Evolutionary conservation across 2,329 filamentous ascomycete genomes (phyloP), one percentile per base, ranked within the genome.

Genomic region (Curvularia lunata): DNA sequence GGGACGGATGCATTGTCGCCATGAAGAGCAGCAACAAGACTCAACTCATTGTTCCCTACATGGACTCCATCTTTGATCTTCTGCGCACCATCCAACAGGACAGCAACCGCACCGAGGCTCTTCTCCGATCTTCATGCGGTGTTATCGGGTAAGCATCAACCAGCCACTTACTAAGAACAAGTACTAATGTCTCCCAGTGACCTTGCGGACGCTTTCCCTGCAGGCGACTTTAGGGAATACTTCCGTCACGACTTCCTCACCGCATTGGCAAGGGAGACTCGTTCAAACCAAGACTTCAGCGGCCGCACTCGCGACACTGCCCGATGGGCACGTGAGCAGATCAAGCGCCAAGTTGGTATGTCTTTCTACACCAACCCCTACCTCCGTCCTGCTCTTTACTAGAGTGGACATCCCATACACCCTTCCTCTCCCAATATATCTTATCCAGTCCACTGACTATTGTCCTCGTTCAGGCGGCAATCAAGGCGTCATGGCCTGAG

Each of bases 291-390:
- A 68, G 93, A 98, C 46, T 97, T 91, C 81, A 85, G 88, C 68
- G 74, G 85, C 27, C 90, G 93, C 63, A 99, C 95, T 3, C 89
- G 95, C 65, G 92, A 97, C 66, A 98, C 95, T 46, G 95, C 95
- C 74, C 90, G 94, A 70, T 99, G 95, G 95, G 93, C 95, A 63
- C 90, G 94, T 60, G 95, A 98, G 80, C 92, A 97, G 77, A 93
- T 98, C 77, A 98, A 97, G 85, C 90, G 92, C 70, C 95, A 99
- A 79, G 80, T 88, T 51, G 77, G 77, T 79, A 73, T 40, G 75
- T 72, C 54, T 47, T 19, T 54, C 48, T 18, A 19, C 43, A 53
- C 48, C 53, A 63, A 66, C 32, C 54, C 55, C 49, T 59, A 54
- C 27, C 57, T 63, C 41, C 48, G 53, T 45, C 54, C 52, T 46